phyloP scores from a whole-genome alignment of 495 filamentous ascomycete genomes.

The Clavariopsis aquatica region DNA sequence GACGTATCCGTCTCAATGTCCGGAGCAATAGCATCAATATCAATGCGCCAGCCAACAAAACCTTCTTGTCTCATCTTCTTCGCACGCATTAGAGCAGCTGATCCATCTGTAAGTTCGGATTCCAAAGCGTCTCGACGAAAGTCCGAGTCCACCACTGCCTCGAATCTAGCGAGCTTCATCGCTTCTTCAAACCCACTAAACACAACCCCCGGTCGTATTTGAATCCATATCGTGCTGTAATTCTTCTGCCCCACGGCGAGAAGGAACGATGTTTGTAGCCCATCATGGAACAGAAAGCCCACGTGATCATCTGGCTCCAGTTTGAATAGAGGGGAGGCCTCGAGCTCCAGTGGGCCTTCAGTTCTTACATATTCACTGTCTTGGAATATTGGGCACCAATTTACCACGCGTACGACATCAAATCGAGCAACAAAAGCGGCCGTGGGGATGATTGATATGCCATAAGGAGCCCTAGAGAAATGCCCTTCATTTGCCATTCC shows the following conservation, averaged over 20 bases:
- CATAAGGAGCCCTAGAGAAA: too few relatives aligned
- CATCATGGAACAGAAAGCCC: neutral
- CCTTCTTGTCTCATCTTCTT: neutral
- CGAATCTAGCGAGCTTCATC: neutral
- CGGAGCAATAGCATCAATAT: neutral
- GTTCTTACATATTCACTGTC: neutral
- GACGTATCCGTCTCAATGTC: neutral
- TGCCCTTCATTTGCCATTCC: too few relatives aligned
- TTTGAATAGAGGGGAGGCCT: neutral
- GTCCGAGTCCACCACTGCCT: neutral
- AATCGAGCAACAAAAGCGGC: too few relatives aligned
- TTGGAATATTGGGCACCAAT: neutral
- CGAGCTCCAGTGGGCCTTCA: neutral
- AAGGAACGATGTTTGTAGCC: neutral
- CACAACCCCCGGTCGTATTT: neutral
- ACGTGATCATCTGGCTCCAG: neutral
- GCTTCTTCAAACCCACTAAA: neutral
- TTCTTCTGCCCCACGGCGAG: neutral
- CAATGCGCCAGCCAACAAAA: neutral
- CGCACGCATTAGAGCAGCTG: neutral
- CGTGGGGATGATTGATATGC: too few relatives aligned
- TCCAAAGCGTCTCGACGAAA: neutral
- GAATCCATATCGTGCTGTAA: conserved; percentile 4
- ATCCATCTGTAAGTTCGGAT: neutral
- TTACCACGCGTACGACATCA: too few relatives aligned